Evolutionary conservation across 331 rosid species (phyloP).

Genomic region (Malus hybrid): DNA sequence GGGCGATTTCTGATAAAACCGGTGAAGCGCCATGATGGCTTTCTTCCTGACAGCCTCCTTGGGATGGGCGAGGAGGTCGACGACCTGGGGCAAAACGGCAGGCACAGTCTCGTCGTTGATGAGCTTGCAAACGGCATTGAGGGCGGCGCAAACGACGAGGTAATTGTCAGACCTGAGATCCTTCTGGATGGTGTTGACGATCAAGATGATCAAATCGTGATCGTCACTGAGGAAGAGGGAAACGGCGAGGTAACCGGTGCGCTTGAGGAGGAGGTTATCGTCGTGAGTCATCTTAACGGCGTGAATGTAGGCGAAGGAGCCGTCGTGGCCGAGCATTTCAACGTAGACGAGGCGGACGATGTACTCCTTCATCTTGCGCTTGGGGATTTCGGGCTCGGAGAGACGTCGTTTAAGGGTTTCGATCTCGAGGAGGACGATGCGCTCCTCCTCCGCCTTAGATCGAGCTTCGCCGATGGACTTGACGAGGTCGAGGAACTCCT

Average conservation of each 20-base stretch:
- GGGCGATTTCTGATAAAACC: slow-evolving; percentile 66
- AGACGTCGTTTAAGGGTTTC: slow-evolving; percentile 78
- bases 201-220: slow-evolving; percentile 78
- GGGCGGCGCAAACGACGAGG: slow-evolving; percentile 74
- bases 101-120: slow-evolving; percentile 86
- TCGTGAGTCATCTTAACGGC: slow-evolving; percentile 88
- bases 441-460: slow-evolving; percentile 85
- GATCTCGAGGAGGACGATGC: slow-evolving; percentile 78
- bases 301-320: slow-evolving; percentile 84
- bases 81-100: slow-evolving; percentile 74
- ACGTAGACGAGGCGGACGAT: slow-evolving; percentile 74
- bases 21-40: slow-evolving; percentile 85
- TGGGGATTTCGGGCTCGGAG: slow-evolving; percentile 66
- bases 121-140: slow-evolving; percentile 68
- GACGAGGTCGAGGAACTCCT: slow-evolving; percentile 79
- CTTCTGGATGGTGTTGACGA: slow-evolving; percentile 87
- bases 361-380: slow-evolving; percentile 83
- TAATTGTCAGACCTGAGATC: slow-evolving; percentile 71
- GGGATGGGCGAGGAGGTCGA: slow-evolving; percentile 51
- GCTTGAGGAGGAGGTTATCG: slow-evolving; percentile 56
- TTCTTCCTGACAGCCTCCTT: slow-evolving; percentile 78
- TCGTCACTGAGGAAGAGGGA: slow-evolving; percentile 67
- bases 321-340: slow-evolving; percentile 90
- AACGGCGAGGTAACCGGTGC: slow-evolving; percentile 85
- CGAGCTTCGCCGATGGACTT: slow-evolving; percentile 91